Evolutionary conservation across 306 rosid species (phyloP).

Genomic region (Cyamopsis tetragonoloba): DNA sequence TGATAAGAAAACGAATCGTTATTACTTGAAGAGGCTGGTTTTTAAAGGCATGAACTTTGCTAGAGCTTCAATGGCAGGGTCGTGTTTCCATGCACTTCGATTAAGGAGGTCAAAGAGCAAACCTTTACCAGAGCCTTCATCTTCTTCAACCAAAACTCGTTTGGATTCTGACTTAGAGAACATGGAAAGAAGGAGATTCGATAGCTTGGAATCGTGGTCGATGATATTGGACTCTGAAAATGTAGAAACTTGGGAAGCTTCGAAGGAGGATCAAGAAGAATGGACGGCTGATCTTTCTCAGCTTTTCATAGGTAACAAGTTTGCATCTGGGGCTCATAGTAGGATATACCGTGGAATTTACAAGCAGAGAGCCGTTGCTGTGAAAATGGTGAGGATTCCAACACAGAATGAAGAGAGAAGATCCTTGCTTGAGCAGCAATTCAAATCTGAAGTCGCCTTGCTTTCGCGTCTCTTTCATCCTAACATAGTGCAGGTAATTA

Average conservation of each 20-base stretch:
- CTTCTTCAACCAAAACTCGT: constrained; percentile 48
- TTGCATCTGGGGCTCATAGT: constrained; percentile 95
- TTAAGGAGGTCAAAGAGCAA: constrained; percentile 67
- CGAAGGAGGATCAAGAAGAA: constrained; percentile 85
- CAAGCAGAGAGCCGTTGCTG: constrained; percentile 97
- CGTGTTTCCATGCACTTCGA: constrained; percentile 61
- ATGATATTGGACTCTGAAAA: constrained; percentile 95
- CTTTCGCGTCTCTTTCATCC: constrained; percentile 94
- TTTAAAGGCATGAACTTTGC: neutral
- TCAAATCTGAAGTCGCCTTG: constrained; percentile 89
- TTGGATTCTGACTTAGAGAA: constrained; percentile 54
- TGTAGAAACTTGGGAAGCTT: constrained; percentile 91
- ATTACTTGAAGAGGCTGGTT: too few species aligned
- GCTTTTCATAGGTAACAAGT: constrained; percentile 90
- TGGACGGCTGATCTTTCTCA: constrained; percentile 97
- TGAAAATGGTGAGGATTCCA: constrained; percentile 96
- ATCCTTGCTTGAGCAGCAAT: constrained; percentile 72
- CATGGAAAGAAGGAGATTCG: constrained; percentile 87
- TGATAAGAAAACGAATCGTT: constrained; percentile 19
- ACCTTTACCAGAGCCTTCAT: constrained; percentile 48
- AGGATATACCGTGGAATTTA: constrained; percentile 92
- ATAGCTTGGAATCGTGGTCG: constrained; percentile 98
- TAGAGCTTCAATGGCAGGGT: constrained; percentile 58
- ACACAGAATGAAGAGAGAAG: constrained; percentile 69
- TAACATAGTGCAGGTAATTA: constrained; percentile 85